A percentile compares a stretch with the other conserved stretches of the same genome.
These are phyloP conservation scores for Cryptococcus amylolentus DNA, from an alignment of 1,284 basidiomycete genomes.

Conservation along the genomic window DNA sequence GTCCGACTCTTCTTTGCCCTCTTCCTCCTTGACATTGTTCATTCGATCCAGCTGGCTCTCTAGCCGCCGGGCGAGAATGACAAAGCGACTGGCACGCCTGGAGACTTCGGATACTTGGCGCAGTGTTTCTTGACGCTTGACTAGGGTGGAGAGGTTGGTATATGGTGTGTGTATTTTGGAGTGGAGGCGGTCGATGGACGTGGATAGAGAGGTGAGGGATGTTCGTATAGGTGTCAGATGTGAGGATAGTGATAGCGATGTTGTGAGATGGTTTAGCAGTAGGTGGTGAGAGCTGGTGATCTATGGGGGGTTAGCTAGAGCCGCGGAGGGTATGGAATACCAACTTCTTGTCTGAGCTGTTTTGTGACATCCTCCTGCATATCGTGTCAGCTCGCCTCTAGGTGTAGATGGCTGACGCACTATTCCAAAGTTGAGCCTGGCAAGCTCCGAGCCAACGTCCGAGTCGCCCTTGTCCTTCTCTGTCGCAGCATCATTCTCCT, in stretches of 20 bases:
- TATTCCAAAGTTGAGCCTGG: slow-evolving; percentile 74
- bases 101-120: slow-evolving; percentile 79
- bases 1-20: slow-evolving; percentile 16
- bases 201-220: slow-evolving; percentile 33
- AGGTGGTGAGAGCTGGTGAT: slow-evolving; percentile 50
- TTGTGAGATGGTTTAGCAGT: slow-evolving; percentile 55
- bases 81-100: slow-evolving; percentile 74
- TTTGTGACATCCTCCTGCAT: slow-evolving; percentile 74
- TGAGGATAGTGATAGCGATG: slow-evolving; percentile 61
- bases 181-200: slow-evolving; percentile 60
- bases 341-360: slow-evolving; percentile 78
- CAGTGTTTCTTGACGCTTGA: slow-evolving; percentile 67
- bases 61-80: slow-evolving; percentile 71
- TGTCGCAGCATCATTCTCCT: slow-evolving; percentile 10
- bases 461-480: slow-evolving; percentile 55
- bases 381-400: slow-evolving; percentile 4
- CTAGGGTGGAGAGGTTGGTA: slow-evolving; percentile 64
- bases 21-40: slow-evolving; percentile 29
- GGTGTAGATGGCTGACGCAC: slow-evolving; percentile 20
- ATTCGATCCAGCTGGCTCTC: slow-evolving; percentile 74
- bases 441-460: slow-evolving; percentile 79
- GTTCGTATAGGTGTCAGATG: slow-evolving; percentile 42
- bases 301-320: slow-evolving; percentile 18
- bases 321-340: slow-evolving; percentile 11
- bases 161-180: slow-evolving; percentile 80